Percentiles rank a stretch among this genome's conserved stretches.
Conservation (phyloP, 106 monocot genomes). For the Allium sativum region DNA sequence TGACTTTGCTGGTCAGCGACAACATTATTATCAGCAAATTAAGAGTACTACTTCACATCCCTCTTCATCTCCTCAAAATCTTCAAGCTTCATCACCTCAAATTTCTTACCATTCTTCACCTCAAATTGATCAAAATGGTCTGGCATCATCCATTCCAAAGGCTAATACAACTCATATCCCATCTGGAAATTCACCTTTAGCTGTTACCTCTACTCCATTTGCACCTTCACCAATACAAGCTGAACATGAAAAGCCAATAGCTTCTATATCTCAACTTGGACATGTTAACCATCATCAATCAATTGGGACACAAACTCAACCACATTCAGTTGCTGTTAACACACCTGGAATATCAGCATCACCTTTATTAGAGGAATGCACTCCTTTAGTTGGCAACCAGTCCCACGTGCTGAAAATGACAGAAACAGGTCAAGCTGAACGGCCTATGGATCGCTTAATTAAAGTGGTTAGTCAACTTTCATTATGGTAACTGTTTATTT, state of each 20-base stretch:
- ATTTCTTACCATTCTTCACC: conserved; percentile 92
- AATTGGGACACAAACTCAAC: conserved; percentile 15
- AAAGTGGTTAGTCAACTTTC: conserved; percentile 50
- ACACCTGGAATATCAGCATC: conserved; percentile 95
- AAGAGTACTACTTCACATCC: conserved; percentile 46
- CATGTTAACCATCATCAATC: conserved; percentile 26
- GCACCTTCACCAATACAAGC: conserved; percentile 61
- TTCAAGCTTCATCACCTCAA: conserved; percentile 77
- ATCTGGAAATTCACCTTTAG: conserved; percentile 59
- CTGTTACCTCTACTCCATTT: conserved; percentile 65
- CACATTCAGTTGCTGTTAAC: conserved; percentile 47
- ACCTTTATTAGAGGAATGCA: conserved; percentile 78
- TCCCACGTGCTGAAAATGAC: conserved; percentile 11
- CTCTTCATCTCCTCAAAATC: conserved; percentile 76
- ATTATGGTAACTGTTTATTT: not conserved
- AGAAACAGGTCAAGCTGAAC: conserved; percentile 34
- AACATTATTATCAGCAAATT: conserved; percentile 50
- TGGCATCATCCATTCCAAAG: conserved; percentile 56
- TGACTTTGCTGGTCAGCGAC: conserved; percentile 30
- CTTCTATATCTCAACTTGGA: conserved; percentile 29
- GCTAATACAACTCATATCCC: conserved; percentile 40
- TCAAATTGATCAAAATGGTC: conserved; percentile 69
- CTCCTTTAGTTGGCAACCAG: conserved; percentile 41
- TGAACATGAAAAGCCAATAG: conserved; percentile 55
- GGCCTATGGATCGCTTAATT: conserved; percentile 60